phyloP scores from a whole-genome alignment of 2,329 filamentous ascomycete genomes.

The Fusarium goolgardi region DNA sequence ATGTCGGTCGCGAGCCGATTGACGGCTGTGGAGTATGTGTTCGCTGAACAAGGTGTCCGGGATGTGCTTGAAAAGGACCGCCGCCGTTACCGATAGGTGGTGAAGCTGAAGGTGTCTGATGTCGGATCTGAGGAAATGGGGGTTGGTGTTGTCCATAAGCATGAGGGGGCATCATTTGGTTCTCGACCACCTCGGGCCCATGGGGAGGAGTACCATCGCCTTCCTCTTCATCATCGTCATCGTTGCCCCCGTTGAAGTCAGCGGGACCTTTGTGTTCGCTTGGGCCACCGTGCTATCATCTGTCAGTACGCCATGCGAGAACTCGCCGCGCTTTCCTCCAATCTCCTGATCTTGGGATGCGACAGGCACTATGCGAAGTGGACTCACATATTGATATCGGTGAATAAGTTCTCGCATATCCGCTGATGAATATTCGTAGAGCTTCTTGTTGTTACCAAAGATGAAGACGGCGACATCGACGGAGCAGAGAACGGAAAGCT shows the following conservation, averaged over 20 bases:
- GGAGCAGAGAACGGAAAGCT: constrained; percentile 96
- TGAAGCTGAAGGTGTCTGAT: constrained; percentile 85
- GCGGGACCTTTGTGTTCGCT: constrained; percentile 96
- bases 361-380: constrained; percentile 4
- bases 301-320: constrained; percentile 15
- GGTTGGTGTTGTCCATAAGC: constrained; percentile 69
- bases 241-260: constrained; percentile 89
- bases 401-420: constrained; percentile 92
- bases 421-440: constrained; percentile 95
- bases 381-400: constrained; percentile 89
- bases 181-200: constrained; percentile 66
- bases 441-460: constrained; percentile 98
- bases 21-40: constrained; percentile 84
- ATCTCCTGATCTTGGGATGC: constrained; percentile 1
- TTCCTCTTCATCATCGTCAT: constrained; percentile 86
- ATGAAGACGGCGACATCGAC: constrained; percentile 99
- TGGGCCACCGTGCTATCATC: constrained; percentile 81
- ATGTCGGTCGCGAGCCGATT: constrained; percentile 74
- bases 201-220: constrained; percentile 76
- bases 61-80: constrained; percentile 69
- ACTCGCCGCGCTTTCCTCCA: neutral
- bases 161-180: constrained; percentile 75
- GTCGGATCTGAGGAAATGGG: constrained; percentile 83
- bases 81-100: constrained; percentile 87
- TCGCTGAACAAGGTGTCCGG: constrained; percentile 61